phyloP scores from a whole-genome alignment of 371 early-diverging fungal species.

The Synchytrium microbalum region DNA sequence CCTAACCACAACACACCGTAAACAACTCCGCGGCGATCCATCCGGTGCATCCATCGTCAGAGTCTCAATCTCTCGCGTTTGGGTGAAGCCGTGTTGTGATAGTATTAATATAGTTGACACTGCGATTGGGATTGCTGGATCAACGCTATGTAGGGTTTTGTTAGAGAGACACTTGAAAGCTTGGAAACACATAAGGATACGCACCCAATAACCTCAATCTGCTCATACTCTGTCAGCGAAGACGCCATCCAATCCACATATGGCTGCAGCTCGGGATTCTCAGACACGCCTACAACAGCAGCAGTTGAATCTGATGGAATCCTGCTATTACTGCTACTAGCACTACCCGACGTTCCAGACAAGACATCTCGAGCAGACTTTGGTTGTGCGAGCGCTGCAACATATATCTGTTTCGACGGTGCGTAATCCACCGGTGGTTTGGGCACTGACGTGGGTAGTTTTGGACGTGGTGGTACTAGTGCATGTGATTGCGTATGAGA shows the following conservation, averaged over 20 bases:
- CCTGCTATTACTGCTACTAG: too few species aligned
- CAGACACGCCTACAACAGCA: neutral
- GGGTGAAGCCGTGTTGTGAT: neutral
- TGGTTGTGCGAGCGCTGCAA: neutral
- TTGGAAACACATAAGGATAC: neutral
- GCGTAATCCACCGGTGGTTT: neutral
- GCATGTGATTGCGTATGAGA: too few species aligned
- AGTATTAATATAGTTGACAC: neutral
- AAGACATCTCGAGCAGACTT: neutral
- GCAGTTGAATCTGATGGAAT: too few species aligned
- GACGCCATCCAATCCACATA: neutral
- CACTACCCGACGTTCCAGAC: too few species aligned
- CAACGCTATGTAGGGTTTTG: neutral
- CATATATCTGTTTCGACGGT: neutral
- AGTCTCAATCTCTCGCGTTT: neutral
- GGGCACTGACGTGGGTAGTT: neutral
- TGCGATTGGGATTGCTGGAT: neutral
- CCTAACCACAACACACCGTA: neutral
- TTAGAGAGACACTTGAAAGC: neutral
- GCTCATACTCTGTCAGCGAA: neutral
- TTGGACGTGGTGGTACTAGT: too few species aligned
- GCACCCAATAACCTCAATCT: neutral
- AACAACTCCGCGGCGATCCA: neutral
- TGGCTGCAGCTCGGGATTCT: neutral
- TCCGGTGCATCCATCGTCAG: neutral